Conservation (phyloP, 257 asterid species). For the Anisodus tanguticus region DNA sequence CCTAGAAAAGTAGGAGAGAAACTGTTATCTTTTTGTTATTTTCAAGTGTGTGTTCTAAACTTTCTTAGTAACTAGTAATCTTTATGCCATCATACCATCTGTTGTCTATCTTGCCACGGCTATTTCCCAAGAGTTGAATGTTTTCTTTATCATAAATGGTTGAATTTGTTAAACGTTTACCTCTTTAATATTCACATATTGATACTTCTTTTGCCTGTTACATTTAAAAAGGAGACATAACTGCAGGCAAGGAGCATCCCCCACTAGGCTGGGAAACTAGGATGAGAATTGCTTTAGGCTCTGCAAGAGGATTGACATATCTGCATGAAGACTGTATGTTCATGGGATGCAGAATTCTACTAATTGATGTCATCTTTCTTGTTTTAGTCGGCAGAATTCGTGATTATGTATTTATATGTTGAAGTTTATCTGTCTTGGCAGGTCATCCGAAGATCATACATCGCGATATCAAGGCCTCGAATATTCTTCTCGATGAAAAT, state of each 20-base stretch:
- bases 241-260: slow-evolving; percentile 63
- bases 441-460: slow-evolving; percentile 90
- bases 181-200: background rate
- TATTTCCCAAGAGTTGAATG: background rate
- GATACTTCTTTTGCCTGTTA: background rate
- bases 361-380: slow-evolving; percentile 14
- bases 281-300: slow-evolving; percentile 78
- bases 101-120: slow-evolving; percentile 16
- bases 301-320: slow-evolving; percentile 84
- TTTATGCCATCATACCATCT: background rate
- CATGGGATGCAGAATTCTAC: slow-evolving; percentile 47
- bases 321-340: slow-evolving; percentile 73
- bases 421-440: slow-evolving; percentile 44
- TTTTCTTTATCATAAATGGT: background rate
- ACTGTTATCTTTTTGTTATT: background rate
- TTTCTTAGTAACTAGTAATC: background rate
- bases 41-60: background rate
- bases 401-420: slow-evolving; percentile 25
- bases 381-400: background rate
- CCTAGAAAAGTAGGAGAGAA: background rate
- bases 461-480: slow-evolving; percentile 88
- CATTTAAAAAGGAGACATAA: slow-evolving; percentile 20
- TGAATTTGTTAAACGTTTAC: slow-evolving; percentile 3
- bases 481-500: slow-evolving; percentile 76
- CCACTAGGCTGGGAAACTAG: slow-evolving; percentile 75